Evolutionary conservation across 768 basidiomycete species (phyloP).

Genomic region (Suillus alpinus): DNA sequence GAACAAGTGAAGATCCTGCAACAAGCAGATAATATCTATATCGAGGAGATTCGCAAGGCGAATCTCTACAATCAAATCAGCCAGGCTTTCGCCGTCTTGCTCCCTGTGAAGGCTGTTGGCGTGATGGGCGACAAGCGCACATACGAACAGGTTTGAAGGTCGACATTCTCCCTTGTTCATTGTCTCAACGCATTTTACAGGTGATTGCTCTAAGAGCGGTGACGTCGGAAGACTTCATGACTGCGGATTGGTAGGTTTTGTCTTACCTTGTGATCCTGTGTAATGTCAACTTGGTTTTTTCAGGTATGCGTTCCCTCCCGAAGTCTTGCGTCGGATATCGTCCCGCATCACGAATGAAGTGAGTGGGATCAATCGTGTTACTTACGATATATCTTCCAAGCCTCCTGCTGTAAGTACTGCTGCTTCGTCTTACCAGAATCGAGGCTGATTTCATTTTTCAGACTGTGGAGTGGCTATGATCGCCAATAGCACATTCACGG

Average conservation of each 20-base stretch:
- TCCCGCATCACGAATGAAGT: conserved; percentile 98
- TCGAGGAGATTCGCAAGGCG: conserved; percentile 95
- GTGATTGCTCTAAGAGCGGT: conserved; percentile 95
- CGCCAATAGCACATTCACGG: background rate
- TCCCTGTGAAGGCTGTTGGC: conserved; percentile 96
- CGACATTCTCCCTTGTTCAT: background rate
- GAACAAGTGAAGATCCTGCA: conserved; percentile 91
- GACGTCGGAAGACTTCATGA: conserved; percentile 99
- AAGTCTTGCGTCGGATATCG: conserved; percentile 86
- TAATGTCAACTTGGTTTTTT: conserved; percentile 25
- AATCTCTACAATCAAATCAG: conserved; percentile 90
- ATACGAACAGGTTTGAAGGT: conserved; percentile 75
- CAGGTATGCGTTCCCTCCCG: conserved; percentile 95
- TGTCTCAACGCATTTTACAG: conserved; percentile 31
- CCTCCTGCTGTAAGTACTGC: conserved; percentile 74
- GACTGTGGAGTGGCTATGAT: conserved; percentile 47
- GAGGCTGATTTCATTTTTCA: conserved; percentile 8
- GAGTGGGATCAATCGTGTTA: conserved; percentile 91
- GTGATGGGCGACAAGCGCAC: conserved; percentile 97
- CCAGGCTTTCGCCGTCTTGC: conserved; percentile 93
- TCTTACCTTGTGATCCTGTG: conserved; percentile 9
- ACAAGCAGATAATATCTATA: conserved; percentile 92
- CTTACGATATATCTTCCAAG: conserved; percentile 96
- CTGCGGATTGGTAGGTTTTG: conserved; percentile 84
- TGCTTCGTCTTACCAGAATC: background rate